Percentiles rank a stretch among this genome's conserved stretches.
phyloP scores from a whole-genome alignment of 2,329 filamentous ascomycete species.

The Alternaria arbusti region DNA sequence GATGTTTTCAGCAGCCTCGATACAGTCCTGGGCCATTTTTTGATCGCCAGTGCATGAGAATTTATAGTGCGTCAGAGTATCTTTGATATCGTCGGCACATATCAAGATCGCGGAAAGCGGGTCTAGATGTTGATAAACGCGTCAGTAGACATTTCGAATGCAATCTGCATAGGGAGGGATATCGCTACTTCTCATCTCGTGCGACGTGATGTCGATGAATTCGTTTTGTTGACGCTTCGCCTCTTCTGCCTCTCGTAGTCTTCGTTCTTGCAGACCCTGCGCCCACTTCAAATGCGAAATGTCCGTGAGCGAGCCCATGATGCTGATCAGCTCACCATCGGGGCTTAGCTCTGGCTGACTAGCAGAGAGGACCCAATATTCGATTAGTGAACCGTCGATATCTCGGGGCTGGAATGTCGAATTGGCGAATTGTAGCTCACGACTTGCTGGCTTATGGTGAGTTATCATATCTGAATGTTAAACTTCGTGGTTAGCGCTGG shows the following conservation, averaged over 20 bases:
- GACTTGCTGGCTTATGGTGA: slow-evolving; percentile 47
- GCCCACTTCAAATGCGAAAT: slow-evolving; percentile 46
- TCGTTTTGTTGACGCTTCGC: slow-evolving; percentile 44
- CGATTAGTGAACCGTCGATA: slow-evolving; percentile 49
- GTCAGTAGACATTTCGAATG: background rate
- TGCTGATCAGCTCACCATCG: slow-evolving; percentile 32
- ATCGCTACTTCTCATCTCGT: slow-evolving; percentile 43
- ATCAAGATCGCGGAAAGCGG: slow-evolving; percentile 42
- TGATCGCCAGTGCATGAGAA: slow-evolving; percentile 22
- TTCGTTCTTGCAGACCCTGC: slow-evolving; percentile 40
- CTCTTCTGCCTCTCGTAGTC: slow-evolving; percentile 39
- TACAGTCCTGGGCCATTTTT: slow-evolving; percentile 26
- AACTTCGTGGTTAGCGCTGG: background rate
- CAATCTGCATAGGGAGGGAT: slow-evolving; percentile 32
- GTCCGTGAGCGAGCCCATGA: slow-evolving; percentile 42
- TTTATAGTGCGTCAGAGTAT: slow-evolving; percentile 26
- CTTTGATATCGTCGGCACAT: slow-evolving; percentile 42
- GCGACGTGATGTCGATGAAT: slow-evolving; percentile 47
- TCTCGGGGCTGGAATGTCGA: slow-evolving; percentile 38
- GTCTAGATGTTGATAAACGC: slow-evolving; percentile 12
- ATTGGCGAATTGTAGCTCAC: slow-evolving; percentile 54
- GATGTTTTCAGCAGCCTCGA: slow-evolving; percentile 49
- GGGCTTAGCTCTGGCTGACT: slow-evolving; percentile 36
- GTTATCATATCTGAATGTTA: slow-evolving; percentile 30
- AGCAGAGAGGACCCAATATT: slow-evolving; percentile 53